Percentiles rank a stretch among this genome's conserved stretches.
Conservation (phyloP, 129 eudicot species). For the Helichrysum umbraculigerum region DNA sequence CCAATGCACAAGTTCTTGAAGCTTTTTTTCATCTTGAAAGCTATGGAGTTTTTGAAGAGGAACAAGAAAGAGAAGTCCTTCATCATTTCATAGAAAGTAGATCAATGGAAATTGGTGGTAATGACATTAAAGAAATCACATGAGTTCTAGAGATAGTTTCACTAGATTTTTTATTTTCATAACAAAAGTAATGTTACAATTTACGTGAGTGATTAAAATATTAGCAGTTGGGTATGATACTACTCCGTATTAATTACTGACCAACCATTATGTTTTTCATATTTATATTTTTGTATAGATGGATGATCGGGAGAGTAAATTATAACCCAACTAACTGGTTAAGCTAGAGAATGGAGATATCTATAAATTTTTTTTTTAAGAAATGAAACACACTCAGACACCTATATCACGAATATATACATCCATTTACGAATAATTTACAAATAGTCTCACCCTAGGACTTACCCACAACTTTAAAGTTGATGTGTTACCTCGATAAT, state of each 20-base stretch:
- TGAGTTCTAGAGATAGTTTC: slow-evolving; percentile 5
- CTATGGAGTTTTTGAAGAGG: slow-evolving; percentile 59
- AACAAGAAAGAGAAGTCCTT: slow-evolving; percentile 54
- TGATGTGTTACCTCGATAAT: too few relatives aligned
- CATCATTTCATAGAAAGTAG: slow-evolving; percentile 31
- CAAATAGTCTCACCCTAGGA: too few relatives aligned
- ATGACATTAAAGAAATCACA: slow-evolving; percentile 31
- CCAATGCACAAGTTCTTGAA: slow-evolving; percentile 64
- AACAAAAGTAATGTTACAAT: not conserved
- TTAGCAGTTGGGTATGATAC: slow-evolving; percentile 21
- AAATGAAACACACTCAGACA: too few relatives aligned
- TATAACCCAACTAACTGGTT: not conserved
- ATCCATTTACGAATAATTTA: too few relatives aligned
- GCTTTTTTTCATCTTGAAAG: slow-evolving; percentile 65
- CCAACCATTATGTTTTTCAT: slow-evolving; percentile 1
- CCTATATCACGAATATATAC: too few relatives aligned
- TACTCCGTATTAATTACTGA: slow-evolving; percentile 23
- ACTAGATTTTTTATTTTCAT: not conserved
- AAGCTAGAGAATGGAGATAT: too few relatives aligned
- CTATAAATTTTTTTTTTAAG: too few relatives aligned
- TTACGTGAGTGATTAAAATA: not conserved
- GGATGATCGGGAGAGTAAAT: not conserved
- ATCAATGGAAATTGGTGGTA: slow-evolving; percentile 7
- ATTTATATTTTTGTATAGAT: too few relatives aligned
- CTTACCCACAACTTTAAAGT: too few relatives aligned